These are phyloP conservation scores for Solanum chmielewskii DNA, from an alignment of 257 asterid species.

Conservation along the genomic window DNA sequence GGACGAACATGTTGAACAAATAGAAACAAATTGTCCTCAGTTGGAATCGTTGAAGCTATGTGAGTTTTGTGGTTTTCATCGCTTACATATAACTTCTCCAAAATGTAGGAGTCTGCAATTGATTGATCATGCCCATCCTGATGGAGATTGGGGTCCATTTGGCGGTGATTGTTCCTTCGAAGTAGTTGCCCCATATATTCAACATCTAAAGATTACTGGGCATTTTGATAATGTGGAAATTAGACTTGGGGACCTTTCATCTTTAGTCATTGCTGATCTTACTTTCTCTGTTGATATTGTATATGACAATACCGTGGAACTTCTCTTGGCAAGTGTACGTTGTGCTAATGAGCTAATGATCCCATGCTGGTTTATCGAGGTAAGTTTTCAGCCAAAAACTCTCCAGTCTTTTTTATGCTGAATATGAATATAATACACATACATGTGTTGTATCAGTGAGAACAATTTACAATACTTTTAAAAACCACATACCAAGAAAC, in stretches of 20 bases:
- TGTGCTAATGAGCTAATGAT: background rate
- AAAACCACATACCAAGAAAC: no score
- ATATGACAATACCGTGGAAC: background rate
- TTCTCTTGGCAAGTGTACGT: background rate
- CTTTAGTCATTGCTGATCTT: background rate
- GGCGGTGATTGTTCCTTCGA: background rate
- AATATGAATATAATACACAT: background rate
- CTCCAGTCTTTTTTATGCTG: background rate
- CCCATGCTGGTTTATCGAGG: background rate
- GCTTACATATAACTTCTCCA: background rate
- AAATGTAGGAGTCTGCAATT: background rate
- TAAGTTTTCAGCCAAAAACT: background rate
- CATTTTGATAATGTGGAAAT: background rate
- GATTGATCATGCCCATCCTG: background rate
- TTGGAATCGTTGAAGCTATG: background rate
- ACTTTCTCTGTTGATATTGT: background rate
- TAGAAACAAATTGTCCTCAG: background rate
- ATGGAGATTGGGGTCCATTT: background rate
- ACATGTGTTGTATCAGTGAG: no score
- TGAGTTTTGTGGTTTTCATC: background rate
- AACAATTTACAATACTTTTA: no score
- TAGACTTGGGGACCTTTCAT: background rate
- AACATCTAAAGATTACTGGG: background rate
- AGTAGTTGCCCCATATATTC: background rate
- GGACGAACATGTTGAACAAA: background rate